Evolutionary conservation across 139 green algal genomes (phyloP), one percentile per base, ranked within the genome.

Genomic region (Protoeuglena noctilucae): DNA sequence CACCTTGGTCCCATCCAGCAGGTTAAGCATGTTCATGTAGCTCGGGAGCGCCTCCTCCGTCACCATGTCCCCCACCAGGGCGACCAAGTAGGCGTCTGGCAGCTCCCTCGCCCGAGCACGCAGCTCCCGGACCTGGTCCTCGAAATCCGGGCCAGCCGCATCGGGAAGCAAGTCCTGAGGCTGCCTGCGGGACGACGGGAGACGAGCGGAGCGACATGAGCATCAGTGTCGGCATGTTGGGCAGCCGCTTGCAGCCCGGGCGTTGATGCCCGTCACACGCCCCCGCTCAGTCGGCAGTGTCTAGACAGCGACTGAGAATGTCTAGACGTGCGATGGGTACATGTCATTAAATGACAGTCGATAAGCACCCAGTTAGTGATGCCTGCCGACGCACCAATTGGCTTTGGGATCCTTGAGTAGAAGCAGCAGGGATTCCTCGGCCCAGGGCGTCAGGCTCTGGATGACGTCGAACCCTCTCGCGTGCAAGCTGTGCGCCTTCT

Each of bases 21-120:
- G 96, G 78, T 99, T 99, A 25, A 99, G 72, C 92, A 99, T 99
- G 65, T 85, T 91, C 90, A 97, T 96, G 76, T 99, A 99, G n/a
- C 90, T 99, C 29, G 92, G 92, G 54, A 99, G 76, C 22, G 91
- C 92, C 77, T 99, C 92, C 80, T 99, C 92, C 2, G 89, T 97
- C 63, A 95, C 88, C 80, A 89, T 93, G 67, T 95, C 86, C 40
- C 87, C 88, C 12, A 88, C 77, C 43, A 98, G 77, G 14, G 81
- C 77, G 23, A 99, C 85, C 54, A 95, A 72, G 70, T 94, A 94
- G 62, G 96, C 90, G 49, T 95, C 86, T 0, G 90, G 86, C 51
- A 99, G 68, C 47, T 67, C 58, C 28, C 57, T 50, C n/a, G 79
- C 66, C 40, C 90, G 69, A 65, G 89, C 65, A 3, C 83, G 74